Percentiles rank a stretch among this genome's conserved stretches.
phyloP scores from a whole-genome alignment of 768 basidiomycete species.

The Clitopilus passeckerianus region DNA sequence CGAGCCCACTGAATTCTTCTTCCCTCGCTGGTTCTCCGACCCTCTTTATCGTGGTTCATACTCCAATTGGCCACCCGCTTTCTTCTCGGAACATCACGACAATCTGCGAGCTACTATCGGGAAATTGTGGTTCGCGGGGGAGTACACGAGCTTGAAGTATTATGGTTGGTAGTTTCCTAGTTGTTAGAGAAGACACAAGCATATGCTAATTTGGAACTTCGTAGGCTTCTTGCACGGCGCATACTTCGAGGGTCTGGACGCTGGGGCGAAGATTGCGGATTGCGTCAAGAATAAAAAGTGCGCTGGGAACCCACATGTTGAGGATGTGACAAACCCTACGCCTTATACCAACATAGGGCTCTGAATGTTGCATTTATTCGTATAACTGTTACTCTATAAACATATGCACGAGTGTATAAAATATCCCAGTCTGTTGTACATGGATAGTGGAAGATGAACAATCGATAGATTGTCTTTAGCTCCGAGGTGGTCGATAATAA shows the following conservation, averaged over 20 bases:
- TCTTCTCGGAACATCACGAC: constrained; percentile 45
- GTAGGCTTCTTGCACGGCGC: constrained; percentile 56
- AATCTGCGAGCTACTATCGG: constrained; percentile 53
- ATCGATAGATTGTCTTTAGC: neutral
- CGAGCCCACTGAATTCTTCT: constrained; percentile 49
- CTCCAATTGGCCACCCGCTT: constrained; percentile 67
- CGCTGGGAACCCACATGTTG: constrained; percentile 16
- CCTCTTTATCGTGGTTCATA: constrained; percentile 56
- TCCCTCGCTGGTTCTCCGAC: constrained; percentile 50
- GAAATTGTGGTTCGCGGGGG: constrained; percentile 59
- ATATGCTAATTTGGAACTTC: neutral
- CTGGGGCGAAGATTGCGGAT: constrained; percentile 31
- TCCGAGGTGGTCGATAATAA: no score
- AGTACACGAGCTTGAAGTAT: constrained; percentile 53
- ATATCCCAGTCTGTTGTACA: neutral
- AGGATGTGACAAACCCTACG: constrained; percentile 17
- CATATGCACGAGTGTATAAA: neutral
- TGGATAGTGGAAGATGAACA: neutral
- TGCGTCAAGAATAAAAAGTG: constrained; percentile 30
- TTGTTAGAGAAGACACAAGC: neutral
- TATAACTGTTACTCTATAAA: neutral
- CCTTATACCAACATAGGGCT: constrained; percentile 14
- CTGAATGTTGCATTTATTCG: neutral
- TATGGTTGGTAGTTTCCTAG: constrained; percentile 37
- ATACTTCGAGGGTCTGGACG: constrained; percentile 46